These are phyloP conservation scores for Trichophyton mentagrophytes DNA, from an alignment of 2,329 filamentous ascomycete species.

Conservation along the genomic window DNA sequence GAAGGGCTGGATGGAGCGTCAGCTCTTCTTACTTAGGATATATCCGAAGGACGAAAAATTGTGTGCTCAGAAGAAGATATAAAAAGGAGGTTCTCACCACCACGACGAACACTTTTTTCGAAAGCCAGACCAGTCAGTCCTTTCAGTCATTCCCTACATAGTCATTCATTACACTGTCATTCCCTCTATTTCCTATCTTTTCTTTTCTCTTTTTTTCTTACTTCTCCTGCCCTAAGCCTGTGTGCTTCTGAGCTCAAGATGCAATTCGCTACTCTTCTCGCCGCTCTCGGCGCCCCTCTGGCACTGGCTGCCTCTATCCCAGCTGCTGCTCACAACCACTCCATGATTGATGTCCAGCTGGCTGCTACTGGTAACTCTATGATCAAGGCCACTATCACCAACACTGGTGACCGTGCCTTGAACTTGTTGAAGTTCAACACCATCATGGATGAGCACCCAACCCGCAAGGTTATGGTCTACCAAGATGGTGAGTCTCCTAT, in stretches of 20 bases:
- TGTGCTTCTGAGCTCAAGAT: neutral
- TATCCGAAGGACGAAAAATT: neutral
- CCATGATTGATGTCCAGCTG: conserved; percentile 6
- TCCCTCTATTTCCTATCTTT: neutral
- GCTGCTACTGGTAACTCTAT: conserved; percentile 7
- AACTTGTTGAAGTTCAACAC: conserved; percentile 9
- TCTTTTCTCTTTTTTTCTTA: neutral
- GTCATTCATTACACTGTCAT: too few species aligned
- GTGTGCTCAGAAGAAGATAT: neutral
- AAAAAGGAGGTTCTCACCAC: neutral
- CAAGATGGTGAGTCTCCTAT: conserved; percentile 6
- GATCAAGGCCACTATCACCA: conserved; percentile 9
- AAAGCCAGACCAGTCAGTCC: neutral
- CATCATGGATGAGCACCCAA: conserved; percentile 7
- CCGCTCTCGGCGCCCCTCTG: neutral
- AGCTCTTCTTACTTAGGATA: neutral
- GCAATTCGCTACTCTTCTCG: neutral
- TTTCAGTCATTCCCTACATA: neutral
- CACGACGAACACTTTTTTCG: neutral
- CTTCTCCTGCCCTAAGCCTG: neutral
- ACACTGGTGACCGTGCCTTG: conserved; percentile 4
- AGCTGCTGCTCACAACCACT: neutral
- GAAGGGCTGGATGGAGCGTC: neutral
- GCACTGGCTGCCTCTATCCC: conserved; percentile 4
- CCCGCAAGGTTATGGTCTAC: conserved; percentile 7